These are phyloP conservation scores for Acanthamoeba healyi DNA, from an alignment of 208 protist genomes.

Conservation along the genomic window DNA sequence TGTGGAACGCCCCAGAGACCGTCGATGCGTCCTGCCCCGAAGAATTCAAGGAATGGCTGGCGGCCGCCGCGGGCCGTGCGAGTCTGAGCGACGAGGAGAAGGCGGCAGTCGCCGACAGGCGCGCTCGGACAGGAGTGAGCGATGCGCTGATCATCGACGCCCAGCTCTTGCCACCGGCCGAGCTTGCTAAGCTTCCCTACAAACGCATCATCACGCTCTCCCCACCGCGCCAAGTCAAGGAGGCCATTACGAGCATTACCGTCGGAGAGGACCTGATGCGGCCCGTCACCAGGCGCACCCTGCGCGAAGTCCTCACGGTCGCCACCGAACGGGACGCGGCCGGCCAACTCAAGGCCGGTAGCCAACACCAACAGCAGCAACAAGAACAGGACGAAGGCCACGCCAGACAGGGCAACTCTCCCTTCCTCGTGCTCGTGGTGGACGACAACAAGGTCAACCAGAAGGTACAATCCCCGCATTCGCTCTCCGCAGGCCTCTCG, in stretches of 20 bases:
- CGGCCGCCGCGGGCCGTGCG: neutral
- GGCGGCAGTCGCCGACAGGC: neutral
- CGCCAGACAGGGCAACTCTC: neutral
- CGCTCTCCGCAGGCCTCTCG: neutral
- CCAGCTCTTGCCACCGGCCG: neutral
- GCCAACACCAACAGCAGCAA: neutral
- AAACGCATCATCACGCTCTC: neutral
- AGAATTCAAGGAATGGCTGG: neutral
- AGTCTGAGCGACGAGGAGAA: no score
- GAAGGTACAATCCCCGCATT: neutral
- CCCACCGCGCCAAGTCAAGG: neutral
- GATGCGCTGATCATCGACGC: neutral
- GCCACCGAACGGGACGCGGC: neutral
- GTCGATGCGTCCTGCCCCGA: neutral
- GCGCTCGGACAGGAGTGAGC: neutral
- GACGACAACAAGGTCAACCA: slow-evolving; percentile 77
- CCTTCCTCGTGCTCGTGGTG: slow-evolving; percentile 67
- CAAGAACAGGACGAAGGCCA: neutral
- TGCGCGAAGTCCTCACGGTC: neutral
- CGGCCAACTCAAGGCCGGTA: neutral
- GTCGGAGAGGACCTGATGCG: neutral
- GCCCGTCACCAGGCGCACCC: neutral
- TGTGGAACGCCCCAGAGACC: neutral
- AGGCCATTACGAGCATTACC: neutral
- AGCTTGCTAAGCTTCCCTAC: neutral